Percentiles rank a stretch among this genome's conserved stretches.
These are phyloP conservation scores for Penicillium griseofulvum DNA, from an alignment of 2,329 filamentous ascomycete genomes.

Conservation along the genomic window DNA sequence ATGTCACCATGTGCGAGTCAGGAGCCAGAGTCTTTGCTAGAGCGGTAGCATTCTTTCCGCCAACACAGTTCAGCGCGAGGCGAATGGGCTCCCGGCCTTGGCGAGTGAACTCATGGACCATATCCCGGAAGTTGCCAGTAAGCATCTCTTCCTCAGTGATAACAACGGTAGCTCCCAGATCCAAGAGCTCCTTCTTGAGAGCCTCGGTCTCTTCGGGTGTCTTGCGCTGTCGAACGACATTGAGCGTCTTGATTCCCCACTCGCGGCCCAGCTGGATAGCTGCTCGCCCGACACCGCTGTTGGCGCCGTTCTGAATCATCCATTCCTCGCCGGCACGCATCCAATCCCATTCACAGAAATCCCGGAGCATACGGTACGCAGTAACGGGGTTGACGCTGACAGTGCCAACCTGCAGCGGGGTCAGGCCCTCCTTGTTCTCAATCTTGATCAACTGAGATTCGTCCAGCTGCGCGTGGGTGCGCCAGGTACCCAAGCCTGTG, in stretches of 20 bases:
- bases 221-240: slow-evolving; percentile 74
- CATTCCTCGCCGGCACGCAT: slow-evolving; percentile 68
- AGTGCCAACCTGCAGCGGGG: slow-evolving; percentile 75
- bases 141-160: slow-evolving; percentile 60
- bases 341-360: slow-evolving; percentile 62
- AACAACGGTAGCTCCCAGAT: slow-evolving; percentile 62
- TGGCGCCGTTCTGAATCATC: slow-evolving; percentile 97
- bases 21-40: slow-evolving; percentile 71
- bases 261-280: slow-evolving; percentile 82
- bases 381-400: slow-evolving; percentile 91
- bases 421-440: slow-evolving; percentile 67
- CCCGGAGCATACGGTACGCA: slow-evolving; percentile 86
- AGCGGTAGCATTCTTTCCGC: slow-evolving; percentile 76
- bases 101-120: slow-evolving; percentile 66
- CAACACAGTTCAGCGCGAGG: slow-evolving; percentile 89
- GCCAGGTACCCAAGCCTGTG: slow-evolving; percentile 88
- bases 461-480: slow-evolving; percentile 76
- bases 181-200: slow-evolving; percentile 59
- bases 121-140: slow-evolving; percentile 44
- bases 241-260: slow-evolving; percentile 90
- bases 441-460: slow-evolving; percentile 65
- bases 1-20: slow-evolving; percentile 78
- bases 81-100: slow-evolving; percentile 69
- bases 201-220: slow-evolving; percentile 63
- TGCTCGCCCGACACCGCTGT: slow-evolving; percentile 85